Evolutionary conservation across 2,329 filamentous ascomycete species (phyloP).

Genomic region (Hypoxylon sp.): DNA sequence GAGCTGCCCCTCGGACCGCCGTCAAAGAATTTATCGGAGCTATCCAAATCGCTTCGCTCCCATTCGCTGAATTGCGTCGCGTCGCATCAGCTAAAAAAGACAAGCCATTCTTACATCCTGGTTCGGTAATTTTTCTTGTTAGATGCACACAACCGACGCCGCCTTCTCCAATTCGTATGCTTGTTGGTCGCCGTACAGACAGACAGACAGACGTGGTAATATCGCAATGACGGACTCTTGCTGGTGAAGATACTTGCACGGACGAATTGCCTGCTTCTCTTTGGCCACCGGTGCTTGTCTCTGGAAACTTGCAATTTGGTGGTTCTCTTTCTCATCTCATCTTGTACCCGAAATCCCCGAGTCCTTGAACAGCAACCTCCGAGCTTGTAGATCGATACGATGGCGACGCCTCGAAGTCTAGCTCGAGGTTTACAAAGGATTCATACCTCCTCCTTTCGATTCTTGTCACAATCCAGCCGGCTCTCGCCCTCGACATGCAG

Average conservation of each 20-base stretch:
- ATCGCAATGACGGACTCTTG: constrained; percentile 24
- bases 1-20: constrained; percentile 28
- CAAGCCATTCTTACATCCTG: constrained; percentile 18
- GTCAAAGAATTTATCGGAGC: constrained; percentile 46
- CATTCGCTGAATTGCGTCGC: constrained; percentile 35
- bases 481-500: constrained; percentile 16
- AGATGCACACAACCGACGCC: constrained; percentile 25
- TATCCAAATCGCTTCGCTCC: constrained; percentile 39
- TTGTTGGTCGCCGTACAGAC: constrained; percentile 25
- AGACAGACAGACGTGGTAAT: too few relatives aligned
- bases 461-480: constrained; percentile 22
- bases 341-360: constrained; percentile 31
- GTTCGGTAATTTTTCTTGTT: constrained; percentile 37
- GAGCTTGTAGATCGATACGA: constrained; percentile 12
- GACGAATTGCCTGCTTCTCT: neutral
- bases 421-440: constrained; percentile 34
- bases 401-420: constrained; percentile 40
- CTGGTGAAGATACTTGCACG: constrained; percentile 7
- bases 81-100: constrained; percentile 28
- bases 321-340: constrained; percentile 30
- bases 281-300: neutral
- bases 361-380: constrained; percentile 6
- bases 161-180: constrained; percentile 11
- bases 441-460: constrained; percentile 18
- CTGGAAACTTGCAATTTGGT: neutral